phyloP scores from a whole-genome alignment of 2,329 filamentous ascomycete species.

The Penicillium glabrum region DNA sequence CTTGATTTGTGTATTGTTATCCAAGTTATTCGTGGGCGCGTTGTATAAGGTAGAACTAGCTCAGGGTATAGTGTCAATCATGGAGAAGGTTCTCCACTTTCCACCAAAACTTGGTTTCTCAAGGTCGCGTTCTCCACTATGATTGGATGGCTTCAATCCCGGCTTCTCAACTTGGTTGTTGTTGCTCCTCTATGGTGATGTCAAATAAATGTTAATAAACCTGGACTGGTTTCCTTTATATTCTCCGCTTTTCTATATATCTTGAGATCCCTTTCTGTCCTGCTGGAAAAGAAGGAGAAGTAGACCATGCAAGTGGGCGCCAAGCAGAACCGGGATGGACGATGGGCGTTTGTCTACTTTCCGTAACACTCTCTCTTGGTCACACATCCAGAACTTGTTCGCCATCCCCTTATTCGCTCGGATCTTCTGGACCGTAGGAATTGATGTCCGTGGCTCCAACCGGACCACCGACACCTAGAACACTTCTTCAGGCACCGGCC shows the following conservation, averaged over 20 bases:
- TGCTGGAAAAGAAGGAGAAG: neutral
- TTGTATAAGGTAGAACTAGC: neutral
- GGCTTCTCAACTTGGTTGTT: neutral
- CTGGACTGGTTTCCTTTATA: neutral
- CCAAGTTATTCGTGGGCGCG: too few relatives aligned
- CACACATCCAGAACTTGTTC: neutral
- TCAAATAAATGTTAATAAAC: too few relatives aligned
- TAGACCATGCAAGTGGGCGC: neutral
- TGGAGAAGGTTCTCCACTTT: neutral
- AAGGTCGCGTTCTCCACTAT: neutral
- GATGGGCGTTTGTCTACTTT: slow-evolving; percentile 5
- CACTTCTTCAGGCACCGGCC: slow-evolving; percentile 24
- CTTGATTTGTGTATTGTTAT: neutral
- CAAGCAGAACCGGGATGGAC: neutral
- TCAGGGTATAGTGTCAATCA: neutral
- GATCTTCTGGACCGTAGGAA: slow-evolving; percentile 29
- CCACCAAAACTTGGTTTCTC: neutral
- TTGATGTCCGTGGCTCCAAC: slow-evolving; percentile 26
- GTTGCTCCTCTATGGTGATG: neutral
- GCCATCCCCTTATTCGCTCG: slow-evolving; percentile 17
- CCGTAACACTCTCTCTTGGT: slow-evolving; percentile 4
- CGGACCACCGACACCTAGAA: slow-evolving; percentile 12
- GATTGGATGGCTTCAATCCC: slow-evolving; percentile 21
- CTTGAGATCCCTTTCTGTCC: neutral
- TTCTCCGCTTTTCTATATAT: neutral